Evolutionary conservation across 306 rosid genomes (phyloP), one percentile per base, ranked within the genome.

Genomic region (Sicyos baderoa): DNA sequence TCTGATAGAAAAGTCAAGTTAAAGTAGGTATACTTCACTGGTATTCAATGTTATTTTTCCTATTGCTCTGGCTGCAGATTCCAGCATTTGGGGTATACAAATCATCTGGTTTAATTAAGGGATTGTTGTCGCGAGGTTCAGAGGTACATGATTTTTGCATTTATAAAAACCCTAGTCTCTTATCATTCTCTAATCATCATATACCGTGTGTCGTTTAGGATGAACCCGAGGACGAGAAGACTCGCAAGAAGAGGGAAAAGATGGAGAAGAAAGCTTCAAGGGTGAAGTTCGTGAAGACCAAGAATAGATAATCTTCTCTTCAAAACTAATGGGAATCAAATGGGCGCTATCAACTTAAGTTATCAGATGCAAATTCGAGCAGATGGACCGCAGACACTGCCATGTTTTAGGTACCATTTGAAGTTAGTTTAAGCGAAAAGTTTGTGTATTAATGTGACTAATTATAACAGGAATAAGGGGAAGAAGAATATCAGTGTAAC

Each of bases 191-290:
- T 25, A 1, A 25, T 3, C 29, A 25, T 25, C 9, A 35, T 68
- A 13, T 76, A 22, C 67, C 49, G 7, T 74, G 48, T 76, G 61
- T 71, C 50, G 64, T 74, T 27, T 68, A 93, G 99, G 99, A 84
- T 51, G 77, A 79, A 9, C 16, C 68, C 10, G 99, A 93, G 84
- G 99, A 93, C 74, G 98, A 93, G 52, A 93, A 88, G 80, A 77
- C 90, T 45, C 94, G 96, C 59, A 93, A 85, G 84, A 93, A 93
- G 83, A 83, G 98, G 75, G 97, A 93, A 77, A 93, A 93, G 85
- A 77, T 88, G 95, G 97, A 93, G 85, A 93, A 78, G 87, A 90
- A 83, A 82, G 97, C 96, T 25, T 86, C 97, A 10, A 84, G 95
- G 76, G 74, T 75, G 47, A 91, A 93, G 83, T 80, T 86, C 72